Evolutionary conservation across 2,329 filamentous ascomycete genomes (phyloP).

Genomic region (Ophiostoma triangulosporum): DNA sequence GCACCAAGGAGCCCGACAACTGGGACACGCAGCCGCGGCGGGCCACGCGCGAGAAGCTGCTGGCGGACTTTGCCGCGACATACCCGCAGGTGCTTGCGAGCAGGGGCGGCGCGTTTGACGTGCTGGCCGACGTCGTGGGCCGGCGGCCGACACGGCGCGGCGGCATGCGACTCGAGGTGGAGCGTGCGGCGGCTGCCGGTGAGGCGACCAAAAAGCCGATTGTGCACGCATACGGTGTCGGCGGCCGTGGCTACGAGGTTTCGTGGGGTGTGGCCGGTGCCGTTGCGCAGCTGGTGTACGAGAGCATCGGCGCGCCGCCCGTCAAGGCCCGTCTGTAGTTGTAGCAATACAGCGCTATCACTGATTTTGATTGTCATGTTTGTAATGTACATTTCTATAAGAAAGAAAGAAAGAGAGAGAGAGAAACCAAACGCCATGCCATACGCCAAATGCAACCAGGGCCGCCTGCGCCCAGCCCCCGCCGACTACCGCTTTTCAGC

Average conservation of each 20-base stretch:
- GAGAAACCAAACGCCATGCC: slow-evolving; percentile 4
- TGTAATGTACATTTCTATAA: slow-evolving; percentile 1
- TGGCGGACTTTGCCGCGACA: slow-evolving; percentile 25
- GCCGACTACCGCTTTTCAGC: background rate
- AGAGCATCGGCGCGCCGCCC: background rate
- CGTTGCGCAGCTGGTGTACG: slow-evolving; percentile 25
- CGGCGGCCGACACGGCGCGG: slow-evolving; percentile 31
- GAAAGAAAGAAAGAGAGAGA: no score
- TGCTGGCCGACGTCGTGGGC: slow-evolving; percentile 28
- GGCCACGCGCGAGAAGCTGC: slow-evolving; percentile 32
- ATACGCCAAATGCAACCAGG: background rate
- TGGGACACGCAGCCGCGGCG: slow-evolving; percentile 36
- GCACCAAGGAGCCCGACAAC: slow-evolving; percentile 47
- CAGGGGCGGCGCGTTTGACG: slow-evolving; percentile 9
- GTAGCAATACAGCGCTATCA: no score
- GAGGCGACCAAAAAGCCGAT: slow-evolving; percentile 14
- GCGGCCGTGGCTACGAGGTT: slow-evolving; percentile 47
- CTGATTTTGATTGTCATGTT: no score
- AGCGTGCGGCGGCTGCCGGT: slow-evolving; percentile 17
- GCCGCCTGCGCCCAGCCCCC: no score
- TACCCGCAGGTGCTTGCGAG: slow-evolving; percentile 22
- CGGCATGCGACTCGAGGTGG: slow-evolving; percentile 39
- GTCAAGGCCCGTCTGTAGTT: background rate
- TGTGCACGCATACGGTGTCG: slow-evolving; percentile 46
- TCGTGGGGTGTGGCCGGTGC: slow-evolving; percentile 46